A percentile compares a stretch with the other conserved stretches of the same genome.
phyloP scores from a whole-genome alignment of 768 basidiomycete species.

The Daedaleopsis sinensis region DNA sequence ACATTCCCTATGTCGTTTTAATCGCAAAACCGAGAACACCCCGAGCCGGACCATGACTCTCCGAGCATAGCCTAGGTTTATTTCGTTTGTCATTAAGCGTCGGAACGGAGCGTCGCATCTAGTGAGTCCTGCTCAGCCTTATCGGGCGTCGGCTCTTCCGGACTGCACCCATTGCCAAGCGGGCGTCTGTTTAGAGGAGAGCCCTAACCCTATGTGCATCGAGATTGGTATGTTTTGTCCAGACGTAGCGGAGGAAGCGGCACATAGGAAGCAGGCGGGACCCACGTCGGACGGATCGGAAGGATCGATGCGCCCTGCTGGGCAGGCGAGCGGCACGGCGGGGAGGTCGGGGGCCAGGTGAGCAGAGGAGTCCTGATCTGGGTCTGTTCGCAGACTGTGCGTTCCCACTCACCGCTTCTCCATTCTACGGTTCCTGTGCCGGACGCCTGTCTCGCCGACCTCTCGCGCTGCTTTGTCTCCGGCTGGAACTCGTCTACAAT shows the following conservation, averaged over 20 bases:
- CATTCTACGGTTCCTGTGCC: slow-evolving; percentile 25
- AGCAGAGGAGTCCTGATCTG: slow-evolving; percentile 19
- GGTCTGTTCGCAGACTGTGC: slow-evolving; percentile 13
- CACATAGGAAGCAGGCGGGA: slow-evolving; percentile 10
- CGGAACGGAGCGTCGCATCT: neutral
- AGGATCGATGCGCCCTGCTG: slow-evolving; percentile 14
- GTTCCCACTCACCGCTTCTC: slow-evolving; percentile 21
- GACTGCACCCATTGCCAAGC: neutral
- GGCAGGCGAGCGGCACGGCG: slow-evolving; percentile 3
- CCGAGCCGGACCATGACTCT: neutral
- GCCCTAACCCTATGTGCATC: slow-evolving; percentile 14
- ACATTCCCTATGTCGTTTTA: neutral
- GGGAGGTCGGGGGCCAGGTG: slow-evolving; percentile 9
- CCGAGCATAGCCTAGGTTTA: neutral
- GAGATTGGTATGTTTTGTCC: slow-evolving; percentile 17
- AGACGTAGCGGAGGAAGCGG: neutral
- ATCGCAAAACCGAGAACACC: neutral
- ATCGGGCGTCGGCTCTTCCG: slow-evolving; percentile 5
- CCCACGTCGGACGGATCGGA: slow-evolving; percentile 15
- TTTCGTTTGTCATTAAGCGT: neutral
- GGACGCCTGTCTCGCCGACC: slow-evolving; percentile 8
- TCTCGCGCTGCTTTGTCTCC: slow-evolving; percentile 21
- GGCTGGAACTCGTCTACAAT: slow-evolving; percentile 20
- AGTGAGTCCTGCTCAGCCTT: slow-evolving; percentile 5
- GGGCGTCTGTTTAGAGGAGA: slow-evolving; percentile 2